Base-by-base conservation (phyloP, 495 filamentous ascomycete species). In the Baudoinia panamericana region DNA sequence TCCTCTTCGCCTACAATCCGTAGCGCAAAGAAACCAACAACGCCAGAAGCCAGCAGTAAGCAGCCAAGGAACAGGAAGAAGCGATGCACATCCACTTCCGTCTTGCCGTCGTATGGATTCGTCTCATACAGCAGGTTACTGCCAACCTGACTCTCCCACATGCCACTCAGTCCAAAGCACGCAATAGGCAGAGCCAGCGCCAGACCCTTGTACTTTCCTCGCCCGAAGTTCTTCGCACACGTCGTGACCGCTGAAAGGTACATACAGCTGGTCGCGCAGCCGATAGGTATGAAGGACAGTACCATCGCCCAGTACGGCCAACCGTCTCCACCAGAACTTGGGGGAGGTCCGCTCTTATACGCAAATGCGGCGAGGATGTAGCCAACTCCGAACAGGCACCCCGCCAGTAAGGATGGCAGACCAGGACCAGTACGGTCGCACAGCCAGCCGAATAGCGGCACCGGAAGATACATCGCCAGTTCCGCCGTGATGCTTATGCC, bases 221-320 rank as follows among this genome's bases (percentile, higher is more conserved):
- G 67, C 15, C 88, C 84, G 58, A 96, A 95, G 60, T 94, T 96
- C 73, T 97, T 97, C 18, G 88, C 90, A 45, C 85, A 93, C 2
- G 87, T 93, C 17, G 90, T 85, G 21, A 97, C 80, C 0, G 82
- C 81, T 25, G 73, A 69, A 19, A 95, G 56, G 56, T 96, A 95
- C 78, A 96, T 83, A 52, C 70, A 70, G 45, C 78, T 77, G 0
- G 90, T 95, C 4, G 77, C 88, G 46, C 76, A 71, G 1, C 90
- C 90, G 33, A 95, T 73, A 6, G 65, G 63, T 15, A 82, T 68
- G 51, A 97, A 97, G 1, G 83, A 82, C 36, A 80, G 39, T 2
- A 93, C 58, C 90, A 97, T 93, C 43, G 81, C 63, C 56, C 67
- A 70, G 46, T 85, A 92, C 3, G 83, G 79, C 69, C 76, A 79